A percentile compares a stretch with the other conserved stretches of the same genome.
phyloP scores from a whole-genome alignment of 1,284 basidiomycete genomes.

The Tausonia pullulans region DNA sequence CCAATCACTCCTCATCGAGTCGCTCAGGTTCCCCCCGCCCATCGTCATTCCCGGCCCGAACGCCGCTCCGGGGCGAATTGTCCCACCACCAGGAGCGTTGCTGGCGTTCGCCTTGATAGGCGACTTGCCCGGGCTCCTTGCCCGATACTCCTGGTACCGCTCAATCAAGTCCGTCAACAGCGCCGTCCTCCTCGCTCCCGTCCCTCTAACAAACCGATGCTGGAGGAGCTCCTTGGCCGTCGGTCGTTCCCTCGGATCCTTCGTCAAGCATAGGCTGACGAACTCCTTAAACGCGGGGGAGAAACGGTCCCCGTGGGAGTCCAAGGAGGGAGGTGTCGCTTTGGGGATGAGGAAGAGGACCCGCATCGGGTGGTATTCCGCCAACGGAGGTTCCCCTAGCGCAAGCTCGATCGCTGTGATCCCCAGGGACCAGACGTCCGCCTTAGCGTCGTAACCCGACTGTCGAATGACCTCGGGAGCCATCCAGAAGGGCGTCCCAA shows the following conservation, averaged over 20 bases:
- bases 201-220: slow-evolving; percentile 71
- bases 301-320: slow-evolving; percentile 52
- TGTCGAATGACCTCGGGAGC: slow-evolving; percentile 55
- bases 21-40: slow-evolving; percentile 23
- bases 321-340: slow-evolving; percentile 75
- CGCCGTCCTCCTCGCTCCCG: slow-evolving; percentile 61
- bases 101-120: slow-evolving; percentile 47
- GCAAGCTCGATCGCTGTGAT: slow-evolving; percentile 93
- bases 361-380: slow-evolving; percentile 77
- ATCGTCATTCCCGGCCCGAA: slow-evolving; percentile 23
- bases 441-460: slow-evolving; percentile 90
- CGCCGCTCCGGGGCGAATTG: slow-evolving; percentile 15
- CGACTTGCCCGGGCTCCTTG: slow-evolving; percentile 44
- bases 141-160: slow-evolving; percentile 57
- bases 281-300: slow-evolving; percentile 85
- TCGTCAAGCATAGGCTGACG: slow-evolving; percentile 78
- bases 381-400: slow-evolving; percentile 83
- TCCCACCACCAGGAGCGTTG: slow-evolving; percentile 33
- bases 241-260: slow-evolving; percentile 78
- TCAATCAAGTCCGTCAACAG: slow-evolving; percentile 78
- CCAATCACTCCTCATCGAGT: slow-evolving; percentile 57
- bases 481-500: slow-evolving; percentile 80
- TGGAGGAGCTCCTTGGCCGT: slow-evolving; percentile 81
- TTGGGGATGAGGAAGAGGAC: slow-evolving; percentile 86
- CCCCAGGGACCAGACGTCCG: slow-evolving; percentile 93